phyloP scores from a whole-genome alignment of 805 yeast species.

The Yarrowia hollandica region DNA sequence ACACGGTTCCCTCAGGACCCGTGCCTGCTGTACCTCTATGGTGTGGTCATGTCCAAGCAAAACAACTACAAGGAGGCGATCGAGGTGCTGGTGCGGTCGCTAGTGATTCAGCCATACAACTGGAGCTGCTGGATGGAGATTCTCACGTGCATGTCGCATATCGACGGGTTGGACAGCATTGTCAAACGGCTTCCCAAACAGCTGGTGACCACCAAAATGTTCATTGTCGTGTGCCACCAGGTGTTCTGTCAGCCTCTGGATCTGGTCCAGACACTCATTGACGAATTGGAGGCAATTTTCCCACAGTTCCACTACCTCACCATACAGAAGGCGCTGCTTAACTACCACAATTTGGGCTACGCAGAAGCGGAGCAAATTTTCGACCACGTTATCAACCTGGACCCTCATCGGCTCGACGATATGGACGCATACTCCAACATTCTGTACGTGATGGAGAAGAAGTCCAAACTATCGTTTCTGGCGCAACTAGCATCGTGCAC shows the following conservation, averaged over 20 bases:
- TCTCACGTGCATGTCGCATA: conserved; percentile 56
- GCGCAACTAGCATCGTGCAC: conserved; percentile 83
- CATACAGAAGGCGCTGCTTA: conserved; percentile 77
- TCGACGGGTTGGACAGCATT: conserved; percentile 53
- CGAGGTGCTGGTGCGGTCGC: conserved; percentile 57
- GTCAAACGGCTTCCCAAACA: conserved; percentile 32
- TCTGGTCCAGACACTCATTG: conserved; percentile 51
- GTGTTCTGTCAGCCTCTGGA: conserved; percentile 50
- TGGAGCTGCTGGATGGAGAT: conserved; percentile 95
- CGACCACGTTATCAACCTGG: conserved; percentile 67
- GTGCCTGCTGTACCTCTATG: conserved; percentile 69
- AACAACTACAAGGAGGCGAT: conserved; percentile 64
- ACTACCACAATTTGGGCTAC: conserved; percentile 84
- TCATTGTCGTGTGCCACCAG: conserved; percentile 62
- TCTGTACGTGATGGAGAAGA: conserved; percentile 88
- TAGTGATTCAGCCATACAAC: conserved; percentile 72
- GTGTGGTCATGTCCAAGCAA: conserved; percentile 63
- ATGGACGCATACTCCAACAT: conserved; percentile 93
- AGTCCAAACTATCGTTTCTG: conserved; percentile 75
- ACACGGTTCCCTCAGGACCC: conserved; percentile 46
- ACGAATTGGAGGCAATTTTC: conserved; percentile 53
- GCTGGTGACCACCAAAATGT: conserved; percentile 51
- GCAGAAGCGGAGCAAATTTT: conserved; percentile 74
- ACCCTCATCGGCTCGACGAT: conserved; percentile 87
- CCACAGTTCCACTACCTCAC: conserved; percentile 75